Evolutionary conservation across 192 early-diverging fungal genomes (phyloP), one percentile per base, ranked within the genome.

Genomic region (Podila minutissima): DNA sequence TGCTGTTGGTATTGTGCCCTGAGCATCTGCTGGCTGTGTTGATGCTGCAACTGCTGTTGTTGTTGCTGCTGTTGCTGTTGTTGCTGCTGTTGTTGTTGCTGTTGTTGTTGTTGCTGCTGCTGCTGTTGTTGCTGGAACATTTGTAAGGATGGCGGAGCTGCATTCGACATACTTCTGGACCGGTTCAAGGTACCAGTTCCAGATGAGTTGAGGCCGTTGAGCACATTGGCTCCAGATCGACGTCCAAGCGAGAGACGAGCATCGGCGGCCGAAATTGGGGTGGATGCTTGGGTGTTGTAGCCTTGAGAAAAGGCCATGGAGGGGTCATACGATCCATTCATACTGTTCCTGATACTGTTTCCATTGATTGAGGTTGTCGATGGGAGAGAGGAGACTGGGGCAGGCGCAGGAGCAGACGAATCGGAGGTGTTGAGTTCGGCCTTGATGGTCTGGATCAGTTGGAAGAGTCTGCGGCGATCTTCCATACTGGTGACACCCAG

Each of bases 401-500:
- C 48, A 32, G 70, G 60, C 7, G 68, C 53, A 10, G 50, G 53
- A 31, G 59, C 26, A 32, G 75, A 31, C 8, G 73, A 13, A 11
- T 37, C 37, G 38, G 68, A 19, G 20, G 24, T 26, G 5, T 64
- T 38, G 35, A 29, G 41, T 38, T 83, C 70, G 28, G 73, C 57
- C 53, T 78, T 83, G 70, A 83, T 74, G 32, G 62, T 64, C 64
- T 83, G 82, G 59, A 77, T 74, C 64, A 86, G 68, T 58, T 87
- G 86, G 64, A 90, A 90, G 33, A 89, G 69, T 35, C 81, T 84
- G 67, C 84, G 84, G 66, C 92, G 81, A 66, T 91, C 89, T 38
- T 88, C 83, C 77, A 88, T 88, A 24, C 86, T 84, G 20, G 83
- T 89, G 37, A 91, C 88, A 26, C 89, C 89, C 37, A 91, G 60